Conservation (phyloP, 148 eudicot genomes). For the Cornus suecica region DNA sequence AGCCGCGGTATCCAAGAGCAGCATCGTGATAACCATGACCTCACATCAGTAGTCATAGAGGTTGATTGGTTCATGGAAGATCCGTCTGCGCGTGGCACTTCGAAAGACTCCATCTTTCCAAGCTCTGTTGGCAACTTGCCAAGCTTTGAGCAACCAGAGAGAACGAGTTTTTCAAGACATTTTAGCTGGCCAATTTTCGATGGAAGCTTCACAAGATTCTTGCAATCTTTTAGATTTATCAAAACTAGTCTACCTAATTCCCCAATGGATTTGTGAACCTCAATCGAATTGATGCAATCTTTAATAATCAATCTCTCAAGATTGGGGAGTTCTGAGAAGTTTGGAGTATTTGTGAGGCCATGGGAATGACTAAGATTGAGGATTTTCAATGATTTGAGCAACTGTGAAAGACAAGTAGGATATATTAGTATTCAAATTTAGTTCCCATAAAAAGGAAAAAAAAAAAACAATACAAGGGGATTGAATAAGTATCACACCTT, state of each 20-base stretch:
- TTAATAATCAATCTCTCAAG: conserved; percentile 13
- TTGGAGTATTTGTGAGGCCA: background rate
- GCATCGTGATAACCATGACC: background rate
- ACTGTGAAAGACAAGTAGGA: background rate
- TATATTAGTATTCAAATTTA: background rate
- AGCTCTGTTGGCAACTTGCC: background rate
- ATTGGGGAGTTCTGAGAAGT: conserved; percentile 12
- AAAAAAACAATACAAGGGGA: too few relatives aligned
- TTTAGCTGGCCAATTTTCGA: background rate
- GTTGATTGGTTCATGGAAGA: background rate
- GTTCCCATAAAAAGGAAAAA: background rate
- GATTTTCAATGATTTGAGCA: conserved; percentile 4
- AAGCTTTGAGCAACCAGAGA: background rate
- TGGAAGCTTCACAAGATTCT: conserved; percentile 11
- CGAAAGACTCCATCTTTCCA: background rate
- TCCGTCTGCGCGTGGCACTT: background rate
- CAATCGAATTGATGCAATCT: conserved; percentile 11
- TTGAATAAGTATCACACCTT: conserved; percentile 1
- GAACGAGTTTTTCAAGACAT: background rate
- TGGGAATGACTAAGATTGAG: conserved; percentile 18
- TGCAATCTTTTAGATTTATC: conserved; percentile 7
- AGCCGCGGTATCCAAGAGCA: conserved; percentile 1
- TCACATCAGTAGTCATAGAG: background rate
- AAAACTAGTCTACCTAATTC: conserved; percentile 8
- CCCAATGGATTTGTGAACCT: conserved; percentile 10